Evolutionary conservation across 345 rosid species (phyloP), one percentile per base, ranked within the genome.

Genomic region (Gossypium herbaceum): DNA sequence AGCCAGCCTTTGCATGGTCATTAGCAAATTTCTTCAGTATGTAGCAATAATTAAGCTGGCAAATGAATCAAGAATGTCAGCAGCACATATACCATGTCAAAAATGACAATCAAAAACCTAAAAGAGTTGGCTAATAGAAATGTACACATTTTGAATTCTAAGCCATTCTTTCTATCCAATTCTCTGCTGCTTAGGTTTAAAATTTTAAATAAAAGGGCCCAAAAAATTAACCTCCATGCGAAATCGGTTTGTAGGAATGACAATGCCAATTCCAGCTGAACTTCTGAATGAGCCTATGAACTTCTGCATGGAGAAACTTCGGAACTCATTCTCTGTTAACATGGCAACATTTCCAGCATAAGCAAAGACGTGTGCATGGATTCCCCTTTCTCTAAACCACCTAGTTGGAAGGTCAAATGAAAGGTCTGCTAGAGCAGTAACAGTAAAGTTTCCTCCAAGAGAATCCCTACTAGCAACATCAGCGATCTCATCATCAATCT

Each of bases 361-460:
- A 47, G 89, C 93, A 76, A 95, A 91, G 39, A 84, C 64, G 79
- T 95, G 97, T 9, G 97, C 98, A 73, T 95, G 94, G 73, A 95
- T 82, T 73, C 99, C 97, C 77, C 90, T 93, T 73, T 89, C 92
- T 78, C 85, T 86, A 56, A 86, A 82, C 96, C 97, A 95, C 72
- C 83, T 89, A 66, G 85, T 77, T 29, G 98, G 98, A 73, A 93
- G 85, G 82, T 95, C 96, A 85, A 95, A 91, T 56, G 99, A 95
- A 75, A 94, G 83, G 80, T 95, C 98, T 13, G 91, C 97, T 81
- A 91, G 86, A 56, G 94, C 88, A 84, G 95, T 84, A 19, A 88
- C 82, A 12, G 98, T 95, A 76, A 91, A 83, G 78, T 95, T 97
- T 81, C 99, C 99, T 82, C 99, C 98, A 69, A 90, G 81, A 77